Percentiles rank a stretch among this genome's conserved stretches.
Evolutionary conservation across 345 rosid species (phyloP).

Genomic region (Carallia brachiata): DNA sequence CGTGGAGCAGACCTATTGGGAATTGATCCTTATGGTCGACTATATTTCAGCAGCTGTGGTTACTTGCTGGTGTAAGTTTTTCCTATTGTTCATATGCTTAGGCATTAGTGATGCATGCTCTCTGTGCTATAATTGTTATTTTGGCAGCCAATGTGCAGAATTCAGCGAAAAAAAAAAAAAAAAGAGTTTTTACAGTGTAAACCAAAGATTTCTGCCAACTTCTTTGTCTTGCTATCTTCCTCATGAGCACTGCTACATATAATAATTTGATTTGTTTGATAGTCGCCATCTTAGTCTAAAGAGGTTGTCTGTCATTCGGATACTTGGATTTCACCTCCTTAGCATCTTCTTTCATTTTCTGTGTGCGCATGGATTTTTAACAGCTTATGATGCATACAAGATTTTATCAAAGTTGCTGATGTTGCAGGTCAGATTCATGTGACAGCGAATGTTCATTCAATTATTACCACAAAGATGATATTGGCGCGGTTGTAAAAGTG

Average conservation of each 20-base stretch:
- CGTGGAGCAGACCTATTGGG: slow-evolving; percentile 91
- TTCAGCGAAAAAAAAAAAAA: background rate
- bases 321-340: background rate
- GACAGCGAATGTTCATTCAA: slow-evolving; percentile 42
- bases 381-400: too few relatives aligned
- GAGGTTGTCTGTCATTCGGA: background rate
- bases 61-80: slow-evolving; percentile 92
- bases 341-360: background rate
- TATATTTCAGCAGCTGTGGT: slow-evolving; percentile 76
- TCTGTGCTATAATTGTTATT: background rate
- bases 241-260: too few relatives aligned
- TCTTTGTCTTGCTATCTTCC: too few relatives aligned
- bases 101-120: too few relatives aligned
- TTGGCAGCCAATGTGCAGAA: background rate
- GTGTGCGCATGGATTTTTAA: too few relatives aligned
- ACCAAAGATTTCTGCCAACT: background rate
- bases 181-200: background rate
- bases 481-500: slow-evolving; percentile 54
- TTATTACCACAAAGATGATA: slow-evolving; percentile 65
- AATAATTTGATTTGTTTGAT: too few relatives aligned
- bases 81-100: slow-evolving; percentile 3
- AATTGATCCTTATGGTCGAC: slow-evolving; percentile 68
- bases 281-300: background rate
- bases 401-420: slow-evolving; percentile 12
- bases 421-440: slow-evolving; percentile 74